Evolutionary conservation across 441 rosid genomes (phyloP), one percentile per base, ranked within the genome.

Genomic region (Biscutella auriculata): DNA sequence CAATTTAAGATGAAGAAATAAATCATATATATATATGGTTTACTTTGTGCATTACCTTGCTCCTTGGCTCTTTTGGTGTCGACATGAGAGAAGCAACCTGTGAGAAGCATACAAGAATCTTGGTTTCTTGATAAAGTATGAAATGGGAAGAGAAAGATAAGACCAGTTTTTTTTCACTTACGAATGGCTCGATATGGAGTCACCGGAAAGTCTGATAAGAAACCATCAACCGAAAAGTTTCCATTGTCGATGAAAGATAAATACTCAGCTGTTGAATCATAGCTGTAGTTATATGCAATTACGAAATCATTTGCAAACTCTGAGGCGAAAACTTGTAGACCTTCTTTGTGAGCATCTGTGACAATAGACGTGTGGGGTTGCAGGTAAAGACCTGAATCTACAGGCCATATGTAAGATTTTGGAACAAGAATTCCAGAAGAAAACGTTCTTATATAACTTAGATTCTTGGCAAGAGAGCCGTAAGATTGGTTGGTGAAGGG

Each of bases 391-490:
- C 1, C 59, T 51, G 68, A 56, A 56, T 55, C 77, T 15, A 77
- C 44, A 0, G 85, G 90, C 87, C 83, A 84, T 68, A 92, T 82
- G 73, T 76, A 88, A 66, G 40, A 4, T 81, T 92, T 92, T 3
- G 92, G 94, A 46, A 86, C 73, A 34, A 86, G 84, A 65, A 92
- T 82, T 58, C 92, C 95, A n/a, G 95, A 76, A 16, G 97, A 86
- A 80, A 92, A 92, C 34, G 80, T 75, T 79, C 64, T 84, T 71
- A 88, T 76, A 45, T 67, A 81, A 25, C 85, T 75, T 57, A 92
- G 80, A 61, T 86, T 87, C 34, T 45, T 70, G 23, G 51, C 41
- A 29, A 88, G 82, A 71, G 83, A 74, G 63, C 57, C 59, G 41
- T 88, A 88, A 46, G 87, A 82, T 67, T 74, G 84, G 69, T 85